Percentiles rank a stretch among this genome's conserved stretches.
phyloP scores from a whole-genome alignment of 805 yeast genomes.

The Starmerella vitae region DNA sequence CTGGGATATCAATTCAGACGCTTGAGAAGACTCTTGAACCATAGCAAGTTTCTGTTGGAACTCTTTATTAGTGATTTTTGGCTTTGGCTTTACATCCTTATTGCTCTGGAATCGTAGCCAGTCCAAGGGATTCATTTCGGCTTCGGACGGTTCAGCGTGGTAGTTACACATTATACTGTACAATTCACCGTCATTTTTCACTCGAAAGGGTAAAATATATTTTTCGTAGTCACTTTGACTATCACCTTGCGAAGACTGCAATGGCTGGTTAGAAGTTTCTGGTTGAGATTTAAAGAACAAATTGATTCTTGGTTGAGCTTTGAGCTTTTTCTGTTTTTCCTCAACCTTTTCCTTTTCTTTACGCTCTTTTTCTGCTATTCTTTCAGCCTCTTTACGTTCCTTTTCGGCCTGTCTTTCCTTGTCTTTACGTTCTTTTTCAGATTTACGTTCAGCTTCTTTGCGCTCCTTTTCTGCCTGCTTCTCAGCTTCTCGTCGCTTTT shows the following conservation, averaged over 20 bases:
- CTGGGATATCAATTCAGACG: constrained; percentile 11
- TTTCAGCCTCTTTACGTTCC: constrained; percentile 22
- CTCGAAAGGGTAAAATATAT: constrained; percentile 26
- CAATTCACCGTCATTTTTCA: constrained; percentile 21
- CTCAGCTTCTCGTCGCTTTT: constrained; percentile 20
- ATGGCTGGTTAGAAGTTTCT: background rate
- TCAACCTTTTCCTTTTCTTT: constrained; percentile 14
- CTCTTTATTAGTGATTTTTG: constrained; percentile 12
- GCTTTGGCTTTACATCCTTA: background rate
- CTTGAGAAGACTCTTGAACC: constrained; percentile 15
- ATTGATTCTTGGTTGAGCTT: constrained; percentile 19
- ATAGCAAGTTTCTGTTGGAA: constrained; percentile 18
- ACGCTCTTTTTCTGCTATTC: constrained; percentile 16
- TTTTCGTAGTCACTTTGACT: constrained; percentile 16
- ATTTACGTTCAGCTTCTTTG: constrained; percentile 14
- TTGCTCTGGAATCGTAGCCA: constrained; percentile 7
- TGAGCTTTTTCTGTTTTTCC: constrained; percentile 16
- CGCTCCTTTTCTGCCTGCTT: constrained; percentile 17
- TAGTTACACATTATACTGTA: constrained; percentile 13
- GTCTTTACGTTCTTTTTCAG: constrained; percentile 15
- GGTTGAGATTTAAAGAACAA: constrained; percentile 16
- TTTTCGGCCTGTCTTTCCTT: constrained; percentile 17
- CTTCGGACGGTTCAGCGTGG: background rate
- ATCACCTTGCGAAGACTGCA: background rate
- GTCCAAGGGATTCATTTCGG: constrained; percentile 6